Evolutionary conservation across 352 stramenopile genomes (phyloP), one percentile per base, ranked within the genome.

Genomic region (Phytophthora sp.): DNA sequence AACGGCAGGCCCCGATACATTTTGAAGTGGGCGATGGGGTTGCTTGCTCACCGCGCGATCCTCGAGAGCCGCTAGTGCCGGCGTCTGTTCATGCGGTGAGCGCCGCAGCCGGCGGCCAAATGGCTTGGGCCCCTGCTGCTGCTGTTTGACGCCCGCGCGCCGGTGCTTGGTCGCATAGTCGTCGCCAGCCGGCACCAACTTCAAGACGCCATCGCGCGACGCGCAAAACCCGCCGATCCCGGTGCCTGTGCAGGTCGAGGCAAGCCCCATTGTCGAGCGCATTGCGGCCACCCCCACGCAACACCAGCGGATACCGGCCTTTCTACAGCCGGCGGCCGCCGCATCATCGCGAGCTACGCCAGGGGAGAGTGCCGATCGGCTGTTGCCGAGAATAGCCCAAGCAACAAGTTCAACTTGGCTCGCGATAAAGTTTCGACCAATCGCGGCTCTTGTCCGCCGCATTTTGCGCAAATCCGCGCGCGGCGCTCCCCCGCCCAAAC

Each of bases 41-140:
- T 69, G 67, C 53, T 72, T 76, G 49, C 62, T 76, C 52, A 69
- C 30, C 15, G 21, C 17, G 28, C 44, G 44, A 68, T 72, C 56
- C 50, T 75, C 20, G 54, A 49, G 31, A 60, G 61, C 52, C 65
- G 59, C 57, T 59, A 21, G 39, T 9, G 34, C 31, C 30, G 34
- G 53, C 54, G 41, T 18, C 46, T 39, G 34, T 66, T 69, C 43
- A 49, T 15, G n/a, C n/a, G n/a, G n/a, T n/a, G n/a, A 31, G 31
- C 5, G 7, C n/a, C n/a, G 13, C 32, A 8, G n/a, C 12, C 11
- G 39, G 11, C 4, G 52, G 31, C 28, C n/a, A 9, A 34, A 35
- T 23, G 32, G 17, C 21, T 12, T n/a, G 9, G 30, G 20, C 31
- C 53, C 32, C 9, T 15, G 35, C 35, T 7, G 35, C n/a, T 11